A percentile compares a stretch with the other conserved stretches of the same genome.
These are phyloP conservation scores for Withania somnifera DNA, from an alignment of 305 asterid genomes.

Conservation along the genomic window DNA sequence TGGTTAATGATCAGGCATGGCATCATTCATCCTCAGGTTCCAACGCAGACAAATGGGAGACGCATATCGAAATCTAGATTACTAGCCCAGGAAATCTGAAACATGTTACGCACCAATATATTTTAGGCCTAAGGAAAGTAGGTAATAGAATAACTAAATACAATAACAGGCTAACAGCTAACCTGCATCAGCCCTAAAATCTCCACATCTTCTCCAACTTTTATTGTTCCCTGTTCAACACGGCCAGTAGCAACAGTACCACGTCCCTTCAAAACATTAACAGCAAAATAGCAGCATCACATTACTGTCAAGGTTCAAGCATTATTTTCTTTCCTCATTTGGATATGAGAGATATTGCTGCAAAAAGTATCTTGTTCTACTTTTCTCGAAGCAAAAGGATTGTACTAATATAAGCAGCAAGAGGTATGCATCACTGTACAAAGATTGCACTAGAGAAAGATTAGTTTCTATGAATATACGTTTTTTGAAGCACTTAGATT, in stretches of 20 bases:
- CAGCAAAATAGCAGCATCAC: neutral
- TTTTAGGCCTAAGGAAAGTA: neutral
- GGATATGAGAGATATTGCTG: neutral
- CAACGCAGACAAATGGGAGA: neutral
- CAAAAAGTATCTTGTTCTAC: neutral
- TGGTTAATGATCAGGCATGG: neutral
- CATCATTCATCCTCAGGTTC: neutral
- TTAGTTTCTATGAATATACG: neutral
- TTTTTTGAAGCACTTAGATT: neutral
- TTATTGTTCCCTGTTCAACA: constrained; percentile 83
- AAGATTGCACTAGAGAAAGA: neutral
- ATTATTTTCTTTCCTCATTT: neutral
- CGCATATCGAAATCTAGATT: neutral
- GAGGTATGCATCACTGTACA: neutral
- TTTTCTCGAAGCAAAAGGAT: neutral
- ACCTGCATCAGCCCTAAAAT: constrained; percentile 84
- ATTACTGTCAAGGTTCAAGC: neutral
- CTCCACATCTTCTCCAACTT: constrained; percentile 94
- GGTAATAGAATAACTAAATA: neutral
- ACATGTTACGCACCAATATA: neutral
- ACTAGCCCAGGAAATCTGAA: neutral
- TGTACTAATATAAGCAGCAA: neutral
- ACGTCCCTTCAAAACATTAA: constrained; percentile 63
- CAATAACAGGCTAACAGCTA: constrained; percentile 1
- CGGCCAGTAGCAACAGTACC: constrained; percentile 99